Evolutionary conservation across 169 alveolate species (phyloP).

Genomic region (Cryptosporidium viatorum): DNA sequence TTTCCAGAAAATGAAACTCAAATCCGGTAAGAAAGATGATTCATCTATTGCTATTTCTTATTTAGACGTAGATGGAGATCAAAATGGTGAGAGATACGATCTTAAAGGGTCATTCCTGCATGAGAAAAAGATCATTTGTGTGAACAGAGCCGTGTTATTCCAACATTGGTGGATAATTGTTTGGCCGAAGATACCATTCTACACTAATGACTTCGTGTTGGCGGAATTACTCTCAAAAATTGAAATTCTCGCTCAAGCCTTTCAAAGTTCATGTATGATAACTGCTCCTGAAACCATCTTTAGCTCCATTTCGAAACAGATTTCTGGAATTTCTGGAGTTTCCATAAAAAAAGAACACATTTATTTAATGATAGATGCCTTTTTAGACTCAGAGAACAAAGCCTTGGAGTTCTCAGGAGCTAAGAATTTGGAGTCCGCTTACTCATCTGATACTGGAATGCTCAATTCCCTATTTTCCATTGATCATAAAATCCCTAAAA

Average conservation of each 20-base stretch:
- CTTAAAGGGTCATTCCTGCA: background rate
- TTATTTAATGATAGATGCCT: background rate
- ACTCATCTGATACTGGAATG: conserved; percentile 23
- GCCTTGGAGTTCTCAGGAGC: conserved; percentile 43
- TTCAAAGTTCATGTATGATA: background rate
- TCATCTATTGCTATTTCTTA: background rate
- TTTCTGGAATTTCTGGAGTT: background rate
- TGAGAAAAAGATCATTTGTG: background rate
- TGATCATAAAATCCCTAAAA: background rate
- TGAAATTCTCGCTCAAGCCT: conserved; percentile 7
- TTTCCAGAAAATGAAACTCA: background rate
- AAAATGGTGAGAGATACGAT: background rate
- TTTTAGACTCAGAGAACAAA: conserved; percentile 6
- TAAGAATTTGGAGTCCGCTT: conserved; percentile 5
- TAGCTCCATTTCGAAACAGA: background rate
- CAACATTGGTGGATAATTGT: conserved; percentile 53
- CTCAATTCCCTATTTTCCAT: background rate
- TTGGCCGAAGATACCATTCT: conserved; percentile 44
- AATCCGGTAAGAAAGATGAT: background rate
- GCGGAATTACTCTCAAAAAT: conserved; percentile 22
- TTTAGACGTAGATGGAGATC: background rate
- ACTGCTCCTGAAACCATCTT: background rate
- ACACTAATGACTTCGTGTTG: conserved; percentile 34
- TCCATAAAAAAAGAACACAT: background rate
- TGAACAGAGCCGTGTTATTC: conserved; percentile 55